phyloP scores from a whole-genome alignment of 2,329 filamentous ascomycete genomes.

The Claviceps sp. region DNA sequence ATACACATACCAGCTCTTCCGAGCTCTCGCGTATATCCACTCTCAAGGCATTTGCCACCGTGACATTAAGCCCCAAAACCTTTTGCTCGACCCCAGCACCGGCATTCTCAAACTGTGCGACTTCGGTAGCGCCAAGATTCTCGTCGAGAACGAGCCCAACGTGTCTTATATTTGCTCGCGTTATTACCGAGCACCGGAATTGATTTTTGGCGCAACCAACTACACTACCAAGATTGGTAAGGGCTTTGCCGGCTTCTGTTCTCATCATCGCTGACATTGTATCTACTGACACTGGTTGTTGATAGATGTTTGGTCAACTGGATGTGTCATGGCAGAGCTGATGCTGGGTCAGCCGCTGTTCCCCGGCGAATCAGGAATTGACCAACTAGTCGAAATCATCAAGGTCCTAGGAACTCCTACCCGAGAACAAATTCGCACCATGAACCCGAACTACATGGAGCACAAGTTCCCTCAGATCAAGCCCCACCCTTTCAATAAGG shows the following conservation, averaged over 20 bases:
- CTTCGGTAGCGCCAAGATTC: slow-evolving; percentile 96
- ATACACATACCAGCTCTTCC: slow-evolving; percentile 98
- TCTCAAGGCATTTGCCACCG: slow-evolving; percentile 98
- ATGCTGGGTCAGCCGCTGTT: slow-evolving; percentile 98
- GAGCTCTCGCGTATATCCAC: slow-evolving; percentile 95
- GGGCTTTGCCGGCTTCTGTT: slow-evolving; percentile 15
- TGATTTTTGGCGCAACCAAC: slow-evolving; percentile 98
- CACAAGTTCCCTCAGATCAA: slow-evolving; percentile 99
- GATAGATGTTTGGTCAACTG: slow-evolving; percentile 95
- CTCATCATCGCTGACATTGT: neutral
- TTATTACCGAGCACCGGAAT: slow-evolving; percentile 94
- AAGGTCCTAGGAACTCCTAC: slow-evolving; percentile 96
- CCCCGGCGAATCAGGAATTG: slow-evolving; percentile 95
- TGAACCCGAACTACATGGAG: slow-evolving; percentile 99
- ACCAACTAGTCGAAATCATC: slow-evolving; percentile 98
- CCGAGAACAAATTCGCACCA: slow-evolving; percentile 94
- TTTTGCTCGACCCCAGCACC: slow-evolving; percentile 80
- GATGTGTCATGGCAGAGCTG: slow-evolving; percentile 97
- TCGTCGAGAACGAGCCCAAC: slow-evolving; percentile 97
- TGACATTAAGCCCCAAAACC: slow-evolving; percentile 98
- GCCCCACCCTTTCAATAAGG: slow-evolving; percentile 97
- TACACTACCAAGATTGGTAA: slow-evolving; percentile 99
- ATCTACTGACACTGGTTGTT: slow-evolving; percentile 18
- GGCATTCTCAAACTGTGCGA: slow-evolving; percentile 95
- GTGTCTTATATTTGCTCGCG: slow-evolving; percentile 99